A percentile compares a stretch with the other conserved stretches of the same genome.
Conservation (phyloP, 257 asterid genomes). For the Sherardia arvensis region DNA sequence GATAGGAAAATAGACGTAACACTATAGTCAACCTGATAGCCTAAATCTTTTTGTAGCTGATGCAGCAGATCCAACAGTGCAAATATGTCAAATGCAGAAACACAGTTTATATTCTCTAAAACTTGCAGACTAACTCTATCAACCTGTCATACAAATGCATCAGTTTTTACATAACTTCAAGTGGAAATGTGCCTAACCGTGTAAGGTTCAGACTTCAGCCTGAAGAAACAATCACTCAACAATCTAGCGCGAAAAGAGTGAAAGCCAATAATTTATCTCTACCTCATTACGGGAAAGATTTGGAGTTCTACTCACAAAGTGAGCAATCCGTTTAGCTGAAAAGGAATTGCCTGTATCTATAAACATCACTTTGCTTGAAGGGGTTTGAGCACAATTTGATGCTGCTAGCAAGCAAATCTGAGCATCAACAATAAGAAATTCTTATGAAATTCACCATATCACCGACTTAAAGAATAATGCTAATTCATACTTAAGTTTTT, state of each 20-base stretch:
- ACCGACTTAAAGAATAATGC: too few species aligned
- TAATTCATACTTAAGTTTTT: slow-evolving; percentile 69
- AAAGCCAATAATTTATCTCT: slow-evolving; percentile 1
- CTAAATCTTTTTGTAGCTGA: slow-evolving; percentile 38
- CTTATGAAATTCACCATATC: too few species aligned
- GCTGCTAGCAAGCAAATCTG: slow-evolving; percentile 78
- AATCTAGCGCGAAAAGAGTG: background rate
- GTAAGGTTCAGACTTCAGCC: background rate
- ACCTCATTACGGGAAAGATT: slow-evolving; percentile 37
- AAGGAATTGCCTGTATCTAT: slow-evolving; percentile 78
- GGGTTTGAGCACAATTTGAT: slow-evolving; percentile 41
- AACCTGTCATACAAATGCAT: slow-evolving; percentile 26
- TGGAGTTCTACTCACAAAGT: slow-evolving; percentile 41
- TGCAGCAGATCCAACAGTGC: slow-evolving; percentile 63
- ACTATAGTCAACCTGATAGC: slow-evolving; percentile 40
- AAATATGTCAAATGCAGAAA: slow-evolving; percentile 63
- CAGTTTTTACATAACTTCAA: background rate
- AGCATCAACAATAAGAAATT: too few species aligned
- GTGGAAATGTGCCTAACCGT: too few species aligned
- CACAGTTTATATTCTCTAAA: slow-evolving; percentile 52
- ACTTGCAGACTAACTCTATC: slow-evolving; percentile 28
- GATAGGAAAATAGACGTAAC: background rate
- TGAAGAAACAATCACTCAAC: background rate
- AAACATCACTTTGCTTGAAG: slow-evolving; percentile 48
- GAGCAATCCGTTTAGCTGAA: slow-evolving; percentile 61